Conservation (phyloP, 768 basidiomycete species). For the Asterophora parasitica region DNA sequence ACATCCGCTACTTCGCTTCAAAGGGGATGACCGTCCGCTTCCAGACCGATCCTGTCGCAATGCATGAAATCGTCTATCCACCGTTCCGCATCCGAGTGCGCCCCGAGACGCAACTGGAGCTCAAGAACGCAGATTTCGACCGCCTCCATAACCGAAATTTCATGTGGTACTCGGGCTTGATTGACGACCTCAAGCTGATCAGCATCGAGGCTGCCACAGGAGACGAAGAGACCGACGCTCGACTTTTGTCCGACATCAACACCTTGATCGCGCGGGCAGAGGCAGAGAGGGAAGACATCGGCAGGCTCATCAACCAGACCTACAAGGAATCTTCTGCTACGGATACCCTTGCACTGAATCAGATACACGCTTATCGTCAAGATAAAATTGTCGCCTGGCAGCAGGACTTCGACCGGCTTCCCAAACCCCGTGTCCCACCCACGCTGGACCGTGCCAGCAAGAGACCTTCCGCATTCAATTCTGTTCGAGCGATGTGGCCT, state of each 20-base stretch:
- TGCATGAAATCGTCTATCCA: slow-evolving; percentile 88
- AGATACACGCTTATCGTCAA: slow-evolving; percentile 81
- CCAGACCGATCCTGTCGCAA: slow-evolving; percentile 73
- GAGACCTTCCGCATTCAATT: slow-evolving; percentile 59
- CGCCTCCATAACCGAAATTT: slow-evolving; percentile 66
- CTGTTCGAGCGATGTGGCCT: slow-evolving; percentile 71
- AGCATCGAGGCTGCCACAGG: slow-evolving; percentile 77
- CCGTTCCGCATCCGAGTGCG: slow-evolving; percentile 81
- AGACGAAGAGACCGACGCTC: slow-evolving; percentile 66
- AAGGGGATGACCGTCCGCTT: slow-evolving; percentile 86
- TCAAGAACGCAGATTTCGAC: slow-evolving; percentile 91
- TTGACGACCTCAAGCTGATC: slow-evolving; percentile 73
- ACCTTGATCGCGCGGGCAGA: slow-evolving; percentile 68
- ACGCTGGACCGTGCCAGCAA: slow-evolving; percentile 45
- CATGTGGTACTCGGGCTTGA: slow-evolving; percentile 68
- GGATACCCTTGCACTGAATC: slow-evolving; percentile 85
- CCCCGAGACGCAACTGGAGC: slow-evolving; percentile 80
- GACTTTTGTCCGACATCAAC: slow-evolving; percentile 59
- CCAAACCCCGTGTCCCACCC: slow-evolving; percentile 55
- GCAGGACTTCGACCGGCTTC: slow-evolving; percentile 82
- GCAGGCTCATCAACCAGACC: slow-evolving; percentile 65
- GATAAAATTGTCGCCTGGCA: slow-evolving; percentile 98
- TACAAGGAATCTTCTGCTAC: slow-evolving; percentile 78
- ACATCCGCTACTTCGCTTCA: slow-evolving; percentile 85
- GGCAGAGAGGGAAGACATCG: slow-evolving; percentile 68